Base-by-base conservation (phyloP, 768 basidiomycete genomes). In the Lentinula raphanica region DNA sequence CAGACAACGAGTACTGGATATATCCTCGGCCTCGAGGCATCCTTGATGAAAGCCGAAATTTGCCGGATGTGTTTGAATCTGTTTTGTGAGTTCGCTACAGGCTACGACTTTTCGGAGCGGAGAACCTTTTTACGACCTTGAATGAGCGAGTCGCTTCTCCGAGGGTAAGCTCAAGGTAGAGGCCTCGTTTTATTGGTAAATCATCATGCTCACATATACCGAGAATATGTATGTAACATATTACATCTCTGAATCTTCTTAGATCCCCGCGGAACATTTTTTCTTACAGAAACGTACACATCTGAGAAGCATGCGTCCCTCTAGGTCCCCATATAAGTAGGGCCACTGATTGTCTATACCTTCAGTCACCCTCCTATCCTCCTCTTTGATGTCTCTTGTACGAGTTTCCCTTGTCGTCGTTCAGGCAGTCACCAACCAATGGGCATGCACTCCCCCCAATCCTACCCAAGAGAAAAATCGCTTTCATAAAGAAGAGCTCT, bases 361-460 rank as follows among this genome's bases (percentile, higher is more conserved):
- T n/a, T 36, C 13, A 28, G 29, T 60, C 53, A 15, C 40, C 21
- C 7, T 61, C 58, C n/a, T 36, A 27, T 19, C 58, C 21, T 23
- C 2, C 57, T 42, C 25, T 25, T 25, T 53, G 44, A 85, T 86
- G 83, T 77, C 79, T 50, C 67, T 79, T 58, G 58, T 74, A 31
- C 76, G 84, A 21, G 76, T 77, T 17, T 63, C 69, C 35, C 77
- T 86, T 57, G 74, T 80, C 62, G 62, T 74, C 35, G 58, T 79
- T 35, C 83, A 85, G 60, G 79, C 82, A 2, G 49, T 76, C 27
- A 74, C 71, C 65, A 81, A 84, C 63, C 78, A 82, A 36, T 62
- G 76, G 0, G 84, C 81, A 0, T 80, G 74, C 62, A 80, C 79
- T 0, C 82, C 84, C 0, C 84, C 84, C 1, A 82, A 85, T 65